Conservation (phyloP, 2,329 filamentous ascomycete species). For the Berkeleyomyces basicola region DNA sequence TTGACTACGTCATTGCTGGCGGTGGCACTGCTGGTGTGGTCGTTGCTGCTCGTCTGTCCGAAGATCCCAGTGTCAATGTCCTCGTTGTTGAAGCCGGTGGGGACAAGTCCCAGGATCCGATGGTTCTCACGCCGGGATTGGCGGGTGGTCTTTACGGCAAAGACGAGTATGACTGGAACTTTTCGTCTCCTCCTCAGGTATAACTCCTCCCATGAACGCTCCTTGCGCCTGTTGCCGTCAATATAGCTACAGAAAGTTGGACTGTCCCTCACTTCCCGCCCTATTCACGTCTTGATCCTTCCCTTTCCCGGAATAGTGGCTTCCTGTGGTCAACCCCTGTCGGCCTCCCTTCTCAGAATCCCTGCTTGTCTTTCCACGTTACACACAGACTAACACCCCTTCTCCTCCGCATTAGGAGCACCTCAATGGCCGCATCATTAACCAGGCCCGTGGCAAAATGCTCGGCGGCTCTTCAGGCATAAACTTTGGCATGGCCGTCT, state of each 20-base stretch:
- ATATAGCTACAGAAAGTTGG: too few species aligned
- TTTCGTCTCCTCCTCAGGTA: constrained; percentile 12
- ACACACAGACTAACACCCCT: constrained; percentile 1
- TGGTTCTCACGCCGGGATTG: constrained; percentile 12
- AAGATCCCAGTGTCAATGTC: constrained; percentile 15
- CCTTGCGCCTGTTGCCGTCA: background rate
- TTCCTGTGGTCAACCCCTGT: background rate
- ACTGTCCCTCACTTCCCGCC: background rate
- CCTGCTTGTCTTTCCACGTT: background rate
- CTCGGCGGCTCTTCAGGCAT: constrained; percentile 41
- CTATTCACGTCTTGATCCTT: background rate
- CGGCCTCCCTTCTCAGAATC: background rate
- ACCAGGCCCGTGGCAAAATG: constrained; percentile 33
- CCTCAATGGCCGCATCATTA: constrained; percentile 15
- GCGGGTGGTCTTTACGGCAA: constrained; percentile 11
- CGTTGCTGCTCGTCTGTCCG: constrained; percentile 20
- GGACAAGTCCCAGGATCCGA: constrained; percentile 10
- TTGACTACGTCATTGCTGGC: constrained; percentile 20
- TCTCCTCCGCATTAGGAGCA: background rate
- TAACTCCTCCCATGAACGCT: background rate
- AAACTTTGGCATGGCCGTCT: constrained; percentile 38
- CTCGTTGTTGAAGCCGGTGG: constrained; percentile 13
- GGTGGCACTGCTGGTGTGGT: constrained; percentile 22
- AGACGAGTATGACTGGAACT: constrained; percentile 14
- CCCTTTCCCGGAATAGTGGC: background rate